Percentiles rank a stretch among this genome's conserved stretches.
phyloP scores from a whole-genome alignment of 2,329 filamentous ascomycete species.

The Hypoxylon sp. region DNA sequence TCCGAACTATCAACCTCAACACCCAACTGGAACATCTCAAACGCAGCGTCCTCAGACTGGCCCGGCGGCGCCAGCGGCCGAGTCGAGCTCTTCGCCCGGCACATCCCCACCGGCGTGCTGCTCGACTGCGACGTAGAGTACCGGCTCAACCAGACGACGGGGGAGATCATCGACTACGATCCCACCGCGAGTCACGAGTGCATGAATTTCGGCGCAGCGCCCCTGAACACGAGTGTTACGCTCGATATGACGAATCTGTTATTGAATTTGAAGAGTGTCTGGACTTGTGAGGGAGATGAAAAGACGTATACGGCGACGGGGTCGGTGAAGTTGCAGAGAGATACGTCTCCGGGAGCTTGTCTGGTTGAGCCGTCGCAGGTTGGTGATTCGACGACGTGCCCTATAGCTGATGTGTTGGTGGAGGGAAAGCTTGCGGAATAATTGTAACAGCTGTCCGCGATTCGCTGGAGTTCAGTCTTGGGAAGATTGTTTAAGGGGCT shows the following conservation, averaged over 20 bases:
- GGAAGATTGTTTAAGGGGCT: neutral
- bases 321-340: conserved; percentile 15
- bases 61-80: conserved; percentile 35
- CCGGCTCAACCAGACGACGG: conserved; percentile 24
- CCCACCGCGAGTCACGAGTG: conserved; percentile 25
- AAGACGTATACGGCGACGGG: conserved; percentile 33
- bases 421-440: conserved; percentile 32
- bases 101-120: conserved; percentile 28
- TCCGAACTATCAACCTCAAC: conserved; percentile 26
- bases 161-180: conserved; percentile 37
- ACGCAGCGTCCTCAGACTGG: conserved; percentile 42
- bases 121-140: conserved; percentile 37
- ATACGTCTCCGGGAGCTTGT: conserved; percentile 41
- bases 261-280: conserved; percentile 31
- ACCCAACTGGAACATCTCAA: conserved; percentile 36
- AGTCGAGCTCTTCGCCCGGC: conserved; percentile 38
- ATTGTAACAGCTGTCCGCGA: neutral
- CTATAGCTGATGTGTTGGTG: conserved; percentile 36
- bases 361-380: conserved; percentile 33
- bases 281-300: conserved; percentile 35
- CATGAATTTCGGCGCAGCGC: conserved; percentile 32
- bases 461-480: neutral
- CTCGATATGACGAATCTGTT: conserved; percentile 38
- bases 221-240: conserved; percentile 34
- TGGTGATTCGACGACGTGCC: conserved; percentile 39